Base-by-base conservation (phyloP, 2,329 filamentous ascomycete genomes). In the Penicillium verrucosum region DNA sequence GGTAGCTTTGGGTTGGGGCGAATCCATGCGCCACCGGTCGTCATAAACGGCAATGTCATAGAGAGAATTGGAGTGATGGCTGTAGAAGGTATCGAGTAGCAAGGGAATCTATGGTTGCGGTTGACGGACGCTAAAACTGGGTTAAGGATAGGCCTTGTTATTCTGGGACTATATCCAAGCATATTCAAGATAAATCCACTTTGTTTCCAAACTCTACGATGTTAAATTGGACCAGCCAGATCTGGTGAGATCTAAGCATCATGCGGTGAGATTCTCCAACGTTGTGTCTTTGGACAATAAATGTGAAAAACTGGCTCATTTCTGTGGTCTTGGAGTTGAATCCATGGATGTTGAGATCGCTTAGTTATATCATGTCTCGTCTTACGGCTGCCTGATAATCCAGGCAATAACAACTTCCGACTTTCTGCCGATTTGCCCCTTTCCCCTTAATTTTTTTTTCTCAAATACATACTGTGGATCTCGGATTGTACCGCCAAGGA, bases 81-180 rank as follows among this genome's bases (percentile, higher is more conserved):
- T 70, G 57, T 73, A 65, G 58, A 73, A 76, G 53, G 69, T 67
- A 46, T 67, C 69, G 25, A 73, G 44, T 1, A 75, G 30, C 3
- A 62, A 21, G 21, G 21, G 21, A 21, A 21, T 21, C 10, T 21
- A 38, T 38, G 21, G 37, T 38, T 2, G 37, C 11, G 37, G n/a
- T 21, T 38, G 37, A 38, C 37, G 6, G 37, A 38, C 37, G 6
- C 38, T 11, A 41, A 25, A 18, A 10, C 10, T 29, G 9, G 3
- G 3, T 18, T 16, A 29, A 18, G 16, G 16, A 16, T 27, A 8
- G 18, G 40, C 2, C 5, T 25, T 23, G 7, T 29, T 41, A 23
- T 32, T 32, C 8, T 25, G 37, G 12, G 38, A 14, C 12, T 5
- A 30, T 23, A 12, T 42, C 27, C 38, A 42, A 41, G 29, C 3